Base-by-base conservation (phyloP, 306 rosid species). In the Trifolium fragiferum region DNA sequence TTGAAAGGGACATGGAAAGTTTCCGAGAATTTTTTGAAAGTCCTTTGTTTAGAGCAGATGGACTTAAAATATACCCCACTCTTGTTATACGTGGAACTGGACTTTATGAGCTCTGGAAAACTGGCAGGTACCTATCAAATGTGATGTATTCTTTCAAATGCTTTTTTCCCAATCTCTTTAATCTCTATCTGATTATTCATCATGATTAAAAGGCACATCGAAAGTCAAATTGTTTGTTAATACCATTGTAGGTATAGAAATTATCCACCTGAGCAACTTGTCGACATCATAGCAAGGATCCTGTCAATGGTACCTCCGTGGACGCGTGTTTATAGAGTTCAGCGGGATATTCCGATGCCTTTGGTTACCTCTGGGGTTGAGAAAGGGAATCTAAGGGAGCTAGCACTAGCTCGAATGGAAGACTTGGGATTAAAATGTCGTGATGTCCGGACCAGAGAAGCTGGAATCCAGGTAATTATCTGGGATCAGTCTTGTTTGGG, bases 241-340 rank as follows among this genome's bases (percentile, higher is more conserved):
- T 75, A 83, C 72, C 23, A 80, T 62, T 84, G 75, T 86, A 94
- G 98, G 83, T 94, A 94, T 78, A 84, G 99, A 84, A 94, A 94
- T 72, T 94, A 94, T 78, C 97, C 99, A 16, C 97, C 99, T 2
- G 99, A 94, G 82, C 97, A 92, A 82, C 92, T 94, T 83, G 99
- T 94, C 86, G 99, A 94, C 84, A 92, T 94, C 55, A 65, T 94
- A 76, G 96, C 99, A 3, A 86, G 97, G 80, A 94, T 94, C 80
- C 93, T 94, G 54, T 92, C 99, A 46, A 71, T 89, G 97, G 99
- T 94, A 68, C 99, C 97, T 21, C 99, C 99, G 2, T 94, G 97
- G 99, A 94, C 93, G 62, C 95, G 99, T 69, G 99, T 94, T 57
- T 94, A 94, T 88, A 90, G 99, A 85, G 99, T 94, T 71, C 99